Base-by-base conservation (phyloP, 1,284 basidiomycete species). In the Austroboletus novae-zelandiae region DNA sequence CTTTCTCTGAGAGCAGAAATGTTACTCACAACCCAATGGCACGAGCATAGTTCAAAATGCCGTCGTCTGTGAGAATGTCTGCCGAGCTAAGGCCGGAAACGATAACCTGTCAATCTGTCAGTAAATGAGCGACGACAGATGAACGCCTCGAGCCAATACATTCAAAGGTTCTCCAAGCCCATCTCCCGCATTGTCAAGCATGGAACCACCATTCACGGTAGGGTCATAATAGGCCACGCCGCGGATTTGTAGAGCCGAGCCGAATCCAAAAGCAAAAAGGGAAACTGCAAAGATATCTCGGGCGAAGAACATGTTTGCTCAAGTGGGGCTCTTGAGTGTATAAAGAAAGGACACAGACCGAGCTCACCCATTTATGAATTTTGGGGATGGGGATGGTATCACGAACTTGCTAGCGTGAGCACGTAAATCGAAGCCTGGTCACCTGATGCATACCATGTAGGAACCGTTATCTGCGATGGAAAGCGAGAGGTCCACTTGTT, bases 121-220 rank as follows among this genome's bases (percentile, higher is more conserved):
- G 31, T 11, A 53, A 45, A 8, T 17, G 31, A 10, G 36, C 39
- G 31, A 42, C 13, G 23, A 14, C 20, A 39, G 15, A n/a, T 45
- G 40, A 9, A 48, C 31, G 5, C 7, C 23, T 13, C 8, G 2
- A 34, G 17, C 17, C 3, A 68, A 27, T 57, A 82, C 81, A 57
- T 84, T 84, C 50, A 84, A 60, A 30, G 83, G 83, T 54, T 84
- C 83, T 13, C 83, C 83, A 9, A 64, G 50, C 3, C 75, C 75
- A 49, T 67, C 57, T 17, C 74, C 74, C 29, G 78, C 71, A 40
- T 76, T 65, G 56, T 78, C 70, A 20, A 84, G 72, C 73, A 78
- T 72, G 13, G 79, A 81, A 5, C 81, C 81, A 29, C 81, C 80
- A 25, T 65, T 66, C 1, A 36, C 42, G 5, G 60, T 53, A 9